These are phyloP conservation scores for Pontederia paniculata DNA, from an alignment of 176 grass and related monocot species.

Conservation along the genomic window DNA sequence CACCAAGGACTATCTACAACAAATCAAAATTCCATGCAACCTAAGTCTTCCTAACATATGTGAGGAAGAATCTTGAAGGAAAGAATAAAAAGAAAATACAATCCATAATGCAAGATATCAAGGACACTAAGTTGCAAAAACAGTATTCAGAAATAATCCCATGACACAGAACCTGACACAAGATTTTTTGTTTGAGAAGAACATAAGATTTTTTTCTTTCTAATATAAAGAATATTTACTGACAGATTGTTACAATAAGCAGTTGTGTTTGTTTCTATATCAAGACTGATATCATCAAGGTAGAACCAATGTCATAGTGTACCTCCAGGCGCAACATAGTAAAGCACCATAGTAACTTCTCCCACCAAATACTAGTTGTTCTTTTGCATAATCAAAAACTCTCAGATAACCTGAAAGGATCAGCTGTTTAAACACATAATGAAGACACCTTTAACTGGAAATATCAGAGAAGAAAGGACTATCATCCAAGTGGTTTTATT, in stretches of 20 bases:
- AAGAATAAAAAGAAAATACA: no score
- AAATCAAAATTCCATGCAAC: no score
- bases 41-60: no score
- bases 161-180: no score
- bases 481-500: constrained; percentile 1
- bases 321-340: constrained; percentile 95
- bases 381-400: constrained; percentile 88
- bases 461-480: neutral
- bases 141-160: no score
- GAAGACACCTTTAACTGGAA: neutral
- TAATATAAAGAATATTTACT: neutral
- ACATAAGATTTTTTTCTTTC: no score
- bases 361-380: constrained; percentile 86
- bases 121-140: no score
- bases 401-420: constrained; percentile 76
- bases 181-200: no score
- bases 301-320: constrained; percentile 23
- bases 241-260: neutral
- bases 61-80: no score
- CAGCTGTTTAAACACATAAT: constrained; percentile 1
- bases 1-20: no score
- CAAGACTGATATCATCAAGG: constrained; percentile 10
- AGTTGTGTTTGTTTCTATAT: no score
- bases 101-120: no score
- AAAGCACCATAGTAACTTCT: constrained; percentile 99